Evolutionary conservation across 495 filamentous ascomycete genomes (phyloP).

Genomic region (Penicillium longicatenatum): DNA sequence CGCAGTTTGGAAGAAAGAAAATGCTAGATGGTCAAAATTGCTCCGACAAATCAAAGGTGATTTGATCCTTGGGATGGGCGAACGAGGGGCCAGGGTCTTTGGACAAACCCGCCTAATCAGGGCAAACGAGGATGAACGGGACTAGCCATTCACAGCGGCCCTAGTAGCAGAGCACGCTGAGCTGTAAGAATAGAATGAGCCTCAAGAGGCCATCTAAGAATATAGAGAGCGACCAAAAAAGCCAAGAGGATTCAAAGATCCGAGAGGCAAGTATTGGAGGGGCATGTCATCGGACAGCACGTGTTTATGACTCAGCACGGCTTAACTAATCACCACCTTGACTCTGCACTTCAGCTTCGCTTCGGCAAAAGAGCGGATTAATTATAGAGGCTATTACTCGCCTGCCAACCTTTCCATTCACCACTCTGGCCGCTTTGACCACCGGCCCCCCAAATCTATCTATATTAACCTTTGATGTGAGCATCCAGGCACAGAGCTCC

Average conservation of each 20-base stretch:
- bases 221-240: conserved; percentile 15
- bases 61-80: neutral
- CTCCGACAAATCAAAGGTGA: neutral
- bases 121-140: neutral
- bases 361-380: conserved; percentile 20
- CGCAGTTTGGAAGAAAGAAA: too few relatives aligned
- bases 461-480: conserved; percentile 2
- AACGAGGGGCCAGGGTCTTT: conserved; percentile 4
- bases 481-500: conserved; percentile 1
- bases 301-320: conserved; percentile 20
- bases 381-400: conserved; percentile 10
- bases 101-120: conserved; percentile 6
- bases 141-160: conserved; percentile 10
- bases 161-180: neutral
- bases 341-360: conserved; percentile 25
- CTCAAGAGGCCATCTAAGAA: conserved; percentile 29
- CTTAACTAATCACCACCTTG: conserved; percentile 10
- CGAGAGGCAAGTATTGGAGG: neutral
- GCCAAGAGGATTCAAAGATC: neutral
- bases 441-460: neutral
- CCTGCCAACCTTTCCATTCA: conserved; percentile 5
- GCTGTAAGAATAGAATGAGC: conserved; percentile 16
- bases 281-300: conserved; percentile 26
- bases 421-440: neutral
- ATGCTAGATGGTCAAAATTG: neutral